These are phyloP conservation scores for Naganishia antarctica DNA, from an alignment of 768 basidiomycete genomes.

Conservation along the genomic window DNA sequence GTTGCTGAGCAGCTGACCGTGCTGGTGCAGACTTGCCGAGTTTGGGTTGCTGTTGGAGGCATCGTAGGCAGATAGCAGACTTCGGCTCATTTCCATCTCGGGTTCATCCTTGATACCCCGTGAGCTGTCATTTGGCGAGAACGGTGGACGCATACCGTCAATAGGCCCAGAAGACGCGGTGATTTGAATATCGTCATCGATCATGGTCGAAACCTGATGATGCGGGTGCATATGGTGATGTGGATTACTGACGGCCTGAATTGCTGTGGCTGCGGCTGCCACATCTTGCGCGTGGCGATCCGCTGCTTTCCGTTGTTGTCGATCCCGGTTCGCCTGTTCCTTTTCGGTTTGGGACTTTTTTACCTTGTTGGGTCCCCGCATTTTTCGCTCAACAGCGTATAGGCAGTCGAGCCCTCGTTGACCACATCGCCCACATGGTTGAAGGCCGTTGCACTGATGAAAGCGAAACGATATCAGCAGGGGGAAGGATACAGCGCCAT, in stretches of 20 bases:
- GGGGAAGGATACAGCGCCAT: background rate
- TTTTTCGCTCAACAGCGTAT: constrained; percentile 34
- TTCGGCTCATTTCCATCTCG: background rate
- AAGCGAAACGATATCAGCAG: background rate
- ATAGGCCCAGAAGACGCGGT: constrained; percentile 2
- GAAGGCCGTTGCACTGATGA: constrained; percentile 39
- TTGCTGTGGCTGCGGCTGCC: background rate
- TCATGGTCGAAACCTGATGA: constrained; percentile 9
- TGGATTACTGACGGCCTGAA: constrained; percentile 14
- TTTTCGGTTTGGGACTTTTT: constrained; percentile 28
- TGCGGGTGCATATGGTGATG: constrained; percentile 19
- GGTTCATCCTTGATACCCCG: constrained; percentile 15
- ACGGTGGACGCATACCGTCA: constrained; percentile 10
- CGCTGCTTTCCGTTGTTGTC: constrained; percentile 14
- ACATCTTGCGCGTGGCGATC: constrained; percentile 15
- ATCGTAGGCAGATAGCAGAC: constrained; percentile 12
- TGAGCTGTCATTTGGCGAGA: background rate
- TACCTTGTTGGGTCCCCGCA: constrained; percentile 38
- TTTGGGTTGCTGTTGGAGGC: constrained; percentile 11
- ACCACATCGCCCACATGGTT: constrained; percentile 40
- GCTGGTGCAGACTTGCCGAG: constrained; percentile 2
- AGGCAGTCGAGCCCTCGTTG: constrained; percentile 31
- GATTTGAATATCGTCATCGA: constrained; percentile 16
- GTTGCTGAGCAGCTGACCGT: constrained; percentile 18
- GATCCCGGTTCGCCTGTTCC: constrained; percentile 17